Evolutionary conservation across 257 asterid genomes (phyloP).

Genomic region (Linaria vulgaris): DNA sequence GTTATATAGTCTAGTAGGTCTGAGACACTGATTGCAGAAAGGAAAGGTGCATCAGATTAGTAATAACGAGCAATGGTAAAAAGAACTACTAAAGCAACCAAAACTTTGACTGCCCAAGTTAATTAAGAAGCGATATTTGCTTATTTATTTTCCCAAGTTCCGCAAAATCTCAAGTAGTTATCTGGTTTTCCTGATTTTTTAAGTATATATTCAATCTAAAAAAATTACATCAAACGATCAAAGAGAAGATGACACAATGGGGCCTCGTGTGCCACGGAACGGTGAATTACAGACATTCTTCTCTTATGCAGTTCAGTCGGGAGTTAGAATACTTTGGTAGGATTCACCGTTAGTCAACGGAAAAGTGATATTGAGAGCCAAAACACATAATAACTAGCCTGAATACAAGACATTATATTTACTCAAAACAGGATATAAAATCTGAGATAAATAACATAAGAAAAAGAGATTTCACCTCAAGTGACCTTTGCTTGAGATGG

Average conservation of each 20-base stretch:
- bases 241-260: no score
- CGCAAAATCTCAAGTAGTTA: background rate
- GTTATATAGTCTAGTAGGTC: constrained; percentile 83
- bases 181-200: background rate
- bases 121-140: constrained; percentile 9
- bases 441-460: background rate
- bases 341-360: background rate
- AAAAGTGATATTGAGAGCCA: background rate
- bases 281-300: no score
- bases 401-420: background rate
- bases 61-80: constrained; percentile 3
- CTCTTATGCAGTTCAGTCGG: no score
- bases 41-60: constrained; percentile 17
- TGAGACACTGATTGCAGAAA: constrained; percentile 57
- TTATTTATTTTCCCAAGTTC: background rate
- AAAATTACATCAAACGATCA: background rate
- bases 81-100: background rate
- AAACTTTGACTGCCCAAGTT: constrained; percentile 1
- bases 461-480: constrained; percentile 46
- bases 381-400: background rate
- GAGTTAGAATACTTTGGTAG: no score
- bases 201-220: background rate
- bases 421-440: constrained; percentile 15
- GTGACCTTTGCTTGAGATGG: constrained; percentile 89
- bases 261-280: no score